Conservation (phyloP, 441 rosid genomes). For the Viola pubescens region DNA sequence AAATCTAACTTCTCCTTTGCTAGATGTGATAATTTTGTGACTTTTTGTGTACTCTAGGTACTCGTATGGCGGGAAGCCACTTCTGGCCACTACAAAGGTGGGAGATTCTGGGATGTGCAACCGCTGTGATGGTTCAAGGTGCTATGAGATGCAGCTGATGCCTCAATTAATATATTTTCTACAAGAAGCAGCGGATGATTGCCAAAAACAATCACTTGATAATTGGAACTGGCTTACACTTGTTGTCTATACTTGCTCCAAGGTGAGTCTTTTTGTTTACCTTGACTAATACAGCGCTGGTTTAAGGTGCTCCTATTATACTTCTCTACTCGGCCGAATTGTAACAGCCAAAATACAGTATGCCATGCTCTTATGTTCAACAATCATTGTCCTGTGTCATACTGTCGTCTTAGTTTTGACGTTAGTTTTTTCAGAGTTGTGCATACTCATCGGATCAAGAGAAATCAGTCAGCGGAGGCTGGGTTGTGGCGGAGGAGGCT, state of each 20-base stretch:
- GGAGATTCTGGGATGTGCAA: constrained; percentile 43
- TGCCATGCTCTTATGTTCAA: background rate
- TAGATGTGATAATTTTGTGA: background rate
- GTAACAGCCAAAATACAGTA: background rate
- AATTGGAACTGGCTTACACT: constrained; percentile 91
- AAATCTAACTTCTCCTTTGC: background rate
- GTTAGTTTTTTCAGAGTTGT: constrained; percentile 44
- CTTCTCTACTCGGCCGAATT: no score
- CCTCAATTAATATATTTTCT: constrained; percentile 68
- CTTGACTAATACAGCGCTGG: background rate
- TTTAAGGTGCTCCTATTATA: background rate
- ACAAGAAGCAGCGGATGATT: constrained; percentile 50
- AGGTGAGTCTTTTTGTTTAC: constrained; percentile 29
- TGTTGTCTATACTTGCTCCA: constrained; percentile 62
- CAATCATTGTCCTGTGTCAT: no score
- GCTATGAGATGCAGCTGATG: constrained; percentile 87
- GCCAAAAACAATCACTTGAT: constrained; percentile 39
- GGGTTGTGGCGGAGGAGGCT: constrained; percentile 55
- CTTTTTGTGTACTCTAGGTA: constrained; percentile 35
- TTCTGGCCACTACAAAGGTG: constrained; percentile 38
- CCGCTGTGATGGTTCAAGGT: constrained; percentile 50
- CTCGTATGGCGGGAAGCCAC: constrained; percentile 57
- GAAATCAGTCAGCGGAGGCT: constrained; percentile 24
- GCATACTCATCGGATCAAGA: constrained; percentile 16
- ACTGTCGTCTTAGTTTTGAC: background rate